Base-by-base conservation (phyloP, 805 yeast species). In the Suhomyces sp. region DNA sequence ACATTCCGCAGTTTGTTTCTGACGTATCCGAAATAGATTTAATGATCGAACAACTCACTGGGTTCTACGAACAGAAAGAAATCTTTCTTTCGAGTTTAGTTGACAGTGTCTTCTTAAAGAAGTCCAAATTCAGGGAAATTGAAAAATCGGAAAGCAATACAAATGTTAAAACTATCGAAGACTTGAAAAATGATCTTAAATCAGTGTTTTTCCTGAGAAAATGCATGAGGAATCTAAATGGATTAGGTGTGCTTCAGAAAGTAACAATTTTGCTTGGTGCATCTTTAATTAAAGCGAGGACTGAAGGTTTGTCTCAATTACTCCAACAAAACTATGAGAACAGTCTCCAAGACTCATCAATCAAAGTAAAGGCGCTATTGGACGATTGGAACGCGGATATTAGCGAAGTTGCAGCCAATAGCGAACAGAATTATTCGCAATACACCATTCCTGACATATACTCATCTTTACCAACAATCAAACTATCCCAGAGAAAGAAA, bases 41-140 rank as follows among this genome's bases (percentile, higher is more conserved):
- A 11, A 63, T 65, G 70, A 22, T 65, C 15, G 42, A 43, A 9
- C 69, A 63, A 33, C 33, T 61, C 28, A 46, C 46, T 13, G 31
- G 32, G n/a, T 53, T 51, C 29, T 60, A 48, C 35, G 27, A 40
- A 4, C 32, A 34, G 3, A 40, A 46, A 14, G 51, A 47, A 1
- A 44, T 44, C 11, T 11, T n/a, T 5, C 31, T 51, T 15, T 19
- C 35, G 4, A 49, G 53, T 25, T 26, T 42, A 15, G 36, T 42
- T 11, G 37, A 35, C 20, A 19, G 35, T 11, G 43, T 25, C 54
- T 50, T 16, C 40, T 43, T 28, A 42, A 35, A 27, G 57, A 50
- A 8, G 42, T 38, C 10, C 36, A 40, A 35, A 60, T 31, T 6
- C 51, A 43, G 18, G 25, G 42, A 19, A 43, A 42, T 30, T 4